A percentile compares a stretch with the other conserved stretches of the same genome.
phyloP scores from a whole-genome alignment of 768 basidiomycete genomes.

The Tephrocybe sp. region DNA sequence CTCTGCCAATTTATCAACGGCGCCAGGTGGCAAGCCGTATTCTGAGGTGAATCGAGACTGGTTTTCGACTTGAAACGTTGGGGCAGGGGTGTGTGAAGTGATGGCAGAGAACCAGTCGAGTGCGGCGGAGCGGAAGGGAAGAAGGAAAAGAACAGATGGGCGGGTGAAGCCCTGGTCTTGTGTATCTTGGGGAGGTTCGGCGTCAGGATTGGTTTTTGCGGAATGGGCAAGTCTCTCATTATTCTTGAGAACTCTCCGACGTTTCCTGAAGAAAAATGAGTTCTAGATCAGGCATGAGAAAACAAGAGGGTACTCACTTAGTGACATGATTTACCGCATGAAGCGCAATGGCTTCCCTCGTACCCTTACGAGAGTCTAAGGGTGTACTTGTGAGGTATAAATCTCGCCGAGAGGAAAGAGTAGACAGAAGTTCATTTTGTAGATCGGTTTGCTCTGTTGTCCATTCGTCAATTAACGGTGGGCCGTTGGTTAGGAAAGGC shows the following conservation, averaged over 20 bases:
- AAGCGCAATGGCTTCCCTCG: conserved; percentile 70
- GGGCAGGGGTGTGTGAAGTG: conserved; percentile 70
- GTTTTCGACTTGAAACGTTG: conserved; percentile 85
- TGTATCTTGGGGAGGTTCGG: conserved; percentile 66
- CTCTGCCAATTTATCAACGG: conserved; percentile 75
- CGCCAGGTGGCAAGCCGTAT: conserved; percentile 79
- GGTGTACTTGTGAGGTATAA: conserved; percentile 68
- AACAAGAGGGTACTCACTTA: conserved; percentile 52
- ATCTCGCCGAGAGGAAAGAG: conserved; percentile 70
- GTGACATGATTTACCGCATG: conserved; percentile 89
- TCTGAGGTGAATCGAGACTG: conserved; percentile 78
- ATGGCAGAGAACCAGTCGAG: conserved; percentile 81
- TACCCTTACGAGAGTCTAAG: conserved; percentile 60
- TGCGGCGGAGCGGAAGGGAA: conserved; percentile 91
- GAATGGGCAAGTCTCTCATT: conserved; percentile 87
- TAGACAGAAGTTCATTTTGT: conserved; percentile 69
- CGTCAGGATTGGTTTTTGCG: conserved; percentile 51
- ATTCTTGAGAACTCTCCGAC: conserved; percentile 86
- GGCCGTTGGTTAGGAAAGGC: neutral
- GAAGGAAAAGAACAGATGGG: conserved; percentile 87
- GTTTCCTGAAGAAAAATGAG: conserved; percentile 63
- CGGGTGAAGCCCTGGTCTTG: conserved; percentile 99
- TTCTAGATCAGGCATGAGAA: neutral
- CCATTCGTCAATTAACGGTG: neutral
- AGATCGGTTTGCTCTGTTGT: conserved; percentile 50